Evolutionary conservation across 225 moss, liverwort and hornwort genomes (phyloP), one percentile per base, ranked within the genome.

Genomic region (Antitrichia curtipendula): DNA sequence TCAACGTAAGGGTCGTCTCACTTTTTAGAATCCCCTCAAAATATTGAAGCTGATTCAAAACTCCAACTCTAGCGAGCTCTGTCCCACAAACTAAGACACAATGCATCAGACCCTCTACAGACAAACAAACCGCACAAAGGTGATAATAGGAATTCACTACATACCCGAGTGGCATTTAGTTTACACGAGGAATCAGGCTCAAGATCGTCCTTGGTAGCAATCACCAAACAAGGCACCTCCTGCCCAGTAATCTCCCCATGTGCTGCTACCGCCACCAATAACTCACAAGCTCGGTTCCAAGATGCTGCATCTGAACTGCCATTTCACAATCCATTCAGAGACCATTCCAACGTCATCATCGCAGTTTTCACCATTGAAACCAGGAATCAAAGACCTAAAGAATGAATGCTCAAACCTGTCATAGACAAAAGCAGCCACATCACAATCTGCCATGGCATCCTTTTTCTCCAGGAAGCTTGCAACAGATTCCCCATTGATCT

Each of bases 351-450:
- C 24, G 50, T 86, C 74, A 80, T 83, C 65, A 87, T 47, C 66
- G 59, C 65, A 82, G 60, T 75, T 52, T 41, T 58, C 82, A 86
- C 58, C 72, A 79, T 75, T 73, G 23, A 74, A 86, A 86, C 60
- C 50, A 86, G 52, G 16, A 78, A 66, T 57, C 72, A 74, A 75
- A 60, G 43, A 75, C 43, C 85, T 81, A n/a, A 85, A 86, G 40
- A 77, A 71, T 79, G 75, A 59, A 65, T 79, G 71, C 77, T 83
- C 72, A 82, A 81, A 96, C 96, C 95, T 96, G 92, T 95, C 96
- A 87, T 97, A 97, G 41, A 95, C 95, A 95, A 96, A 96, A 66
- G 93, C 95, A 80, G 97, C 97, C 88, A 97, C 95, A 90, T 97
- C 95, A 93, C 96, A 98, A 72, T 96, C 84, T 61, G 96, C 96